Conservation (phyloP, 768 basidiomycete genomes). For the Plicaturopsis crispa region DNA sequence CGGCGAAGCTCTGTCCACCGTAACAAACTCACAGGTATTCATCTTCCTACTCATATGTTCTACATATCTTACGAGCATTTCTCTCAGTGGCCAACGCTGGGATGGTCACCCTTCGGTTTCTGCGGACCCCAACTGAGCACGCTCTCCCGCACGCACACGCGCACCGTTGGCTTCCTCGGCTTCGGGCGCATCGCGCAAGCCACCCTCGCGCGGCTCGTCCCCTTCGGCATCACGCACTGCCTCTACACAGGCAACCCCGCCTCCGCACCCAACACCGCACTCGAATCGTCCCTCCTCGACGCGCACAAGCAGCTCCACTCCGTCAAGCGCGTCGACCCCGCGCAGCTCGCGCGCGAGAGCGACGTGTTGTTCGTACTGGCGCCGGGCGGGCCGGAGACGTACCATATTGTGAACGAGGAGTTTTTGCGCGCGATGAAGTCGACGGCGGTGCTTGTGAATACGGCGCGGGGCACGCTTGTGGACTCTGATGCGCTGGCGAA, state of each 20-base stretch:
- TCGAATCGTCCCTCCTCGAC: constrained; percentile 26
- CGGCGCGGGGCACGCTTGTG: constrained; percentile 78
- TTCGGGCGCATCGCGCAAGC: constrained; percentile 93
- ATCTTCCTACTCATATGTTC: background rate
- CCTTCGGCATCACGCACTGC: constrained; percentile 74
- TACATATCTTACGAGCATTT: constrained; percentile 1
- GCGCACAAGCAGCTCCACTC: constrained; percentile 24
- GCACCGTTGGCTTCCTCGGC: constrained; percentile 86
- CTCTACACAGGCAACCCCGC: constrained; percentile 59
- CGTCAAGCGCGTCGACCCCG: constrained; percentile 54
- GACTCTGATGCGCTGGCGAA: constrained; percentile 84
- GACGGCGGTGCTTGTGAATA: constrained; percentile 78
- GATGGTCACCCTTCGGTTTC: constrained; percentile 79
- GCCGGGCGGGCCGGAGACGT: constrained; percentile 64
- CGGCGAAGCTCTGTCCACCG: constrained; percentile 53
- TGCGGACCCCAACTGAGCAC: constrained; percentile 79
- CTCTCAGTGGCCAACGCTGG: constrained; percentile 66
- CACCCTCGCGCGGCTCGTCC: constrained; percentile 67
- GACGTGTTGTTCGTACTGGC: constrained; percentile 84
- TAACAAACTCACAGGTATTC: constrained; percentile 62
- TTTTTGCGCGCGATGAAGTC: constrained; percentile 85
- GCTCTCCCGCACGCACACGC: constrained; percentile 35
- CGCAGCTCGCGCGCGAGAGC: constrained; percentile 65
- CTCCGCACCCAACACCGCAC: constrained; percentile 32
- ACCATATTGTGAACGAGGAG: constrained; percentile 60